Evolutionary conservation across 257 asterid genomes (phyloP), one percentile per base, ranked within the genome.

Genomic region (Salvia hispanica): DNA sequence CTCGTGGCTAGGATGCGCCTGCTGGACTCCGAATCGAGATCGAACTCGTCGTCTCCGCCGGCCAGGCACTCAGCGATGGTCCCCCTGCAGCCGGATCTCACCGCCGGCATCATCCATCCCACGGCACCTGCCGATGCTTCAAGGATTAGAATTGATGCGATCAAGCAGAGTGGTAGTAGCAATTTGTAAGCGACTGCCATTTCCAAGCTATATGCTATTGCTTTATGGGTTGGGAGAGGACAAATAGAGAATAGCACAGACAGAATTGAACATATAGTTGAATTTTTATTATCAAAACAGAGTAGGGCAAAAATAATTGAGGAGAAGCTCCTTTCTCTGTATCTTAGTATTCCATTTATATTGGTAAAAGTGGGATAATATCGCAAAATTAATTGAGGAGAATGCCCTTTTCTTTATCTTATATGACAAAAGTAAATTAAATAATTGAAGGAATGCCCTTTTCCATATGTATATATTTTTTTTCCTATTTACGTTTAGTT

Each of bases 21-120:
- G 73, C 76, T 83, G 70, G 93, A 78, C 73, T 83, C 97, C 15
- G 96, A 86, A 69, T 87, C 97, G 60, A 92, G 85, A 56, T 75
- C 86, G 82, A 88, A 86, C 65, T 91, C 97, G 59, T 67, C 89
- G 7, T 82, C 88, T 0, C 62, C 95, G 57, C 55, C 76, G 13
- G 52, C 75, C 61, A 90, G 60, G 64, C 95, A 88, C 71, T 86
- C 91, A 43, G 77, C 86, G 7, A 80, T 70, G 57, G 88, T 78
- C 0, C 92, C 95, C 9, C 71, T 65, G 78, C 95, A 85, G 1
- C 81, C 88, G 58, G 95, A 82, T 85, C 87, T 79, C 72, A 47
- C 55, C 79, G 70, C 57, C 83, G 91, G 80, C 72, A 85, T 67
- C 81, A 79, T 54, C 96, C 91, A 86, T 9, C 79, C 85, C 47